Evolutionary conservation across 805 yeast species (phyloP), one percentile per base, ranked within the genome.

Genomic region (Saccharomycopsis capsularis): DNA sequence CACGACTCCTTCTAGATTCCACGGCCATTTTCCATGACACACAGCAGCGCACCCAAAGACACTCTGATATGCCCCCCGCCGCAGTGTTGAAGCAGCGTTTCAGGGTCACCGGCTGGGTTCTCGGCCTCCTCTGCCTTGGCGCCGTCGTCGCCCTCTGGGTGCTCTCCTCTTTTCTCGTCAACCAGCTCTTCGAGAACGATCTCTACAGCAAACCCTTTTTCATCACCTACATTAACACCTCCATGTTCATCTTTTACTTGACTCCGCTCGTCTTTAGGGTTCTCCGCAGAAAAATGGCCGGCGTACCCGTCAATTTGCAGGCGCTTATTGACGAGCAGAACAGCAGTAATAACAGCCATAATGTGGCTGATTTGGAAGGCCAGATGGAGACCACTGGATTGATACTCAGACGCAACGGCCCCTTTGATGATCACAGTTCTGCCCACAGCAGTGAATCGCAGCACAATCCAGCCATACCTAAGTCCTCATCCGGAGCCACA

Each of bases 111-210:
- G 25, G 37, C 53, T 89, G 97, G 97, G 70, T 82, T 0, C 59
- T 86, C 19, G 98, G 98, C 2, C 73, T 91, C 21, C 56, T 82
- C 21, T 76, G 86, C 66, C 72, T 90, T 22, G 71, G 78, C 1
- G 69, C 84, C 40, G 98, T 90, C 40, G 87, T 91, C 24, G 63
- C 85, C 1, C 74, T 88, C 22, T 91, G 99, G 99, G 97, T 93
- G 9, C 67, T 84, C 34, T 87, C 96, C 3, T 86, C 95, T 3
- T 91, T 89, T 57, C 64, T 91, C 42, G 82, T 93, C 34, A 89
- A 86, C 63, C 81, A 79, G 39, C 69, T 87, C 37, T 84, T 87
- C 57, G 88, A 81, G 56, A 73, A 76, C 42, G 77, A 74, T 50
- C 68, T 73, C 24, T 93, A 88, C 63, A 67, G 88, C 42, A 93